Conservation (phyloP, 2,329 filamentous ascomycete species). For the Colletotrichum spaethianum region DNA sequence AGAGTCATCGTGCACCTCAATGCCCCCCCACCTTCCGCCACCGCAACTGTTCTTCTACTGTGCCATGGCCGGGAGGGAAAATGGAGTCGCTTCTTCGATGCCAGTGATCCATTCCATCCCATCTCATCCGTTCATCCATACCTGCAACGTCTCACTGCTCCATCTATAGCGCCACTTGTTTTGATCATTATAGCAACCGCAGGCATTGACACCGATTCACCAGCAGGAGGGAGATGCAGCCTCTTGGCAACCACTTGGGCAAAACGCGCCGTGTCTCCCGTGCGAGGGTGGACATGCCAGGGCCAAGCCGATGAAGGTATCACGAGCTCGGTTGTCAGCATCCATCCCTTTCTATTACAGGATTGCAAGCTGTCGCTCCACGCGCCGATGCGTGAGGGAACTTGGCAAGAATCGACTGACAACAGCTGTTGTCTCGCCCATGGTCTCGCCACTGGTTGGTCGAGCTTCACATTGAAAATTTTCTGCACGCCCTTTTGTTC, state of each 20-base stretch:
- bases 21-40: constrained; percentile 25
- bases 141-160: constrained; percentile 4
- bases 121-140: constrained; percentile 9
- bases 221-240: neutral
- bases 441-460: constrained; percentile 31
- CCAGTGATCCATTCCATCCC: constrained; percentile 7
- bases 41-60: constrained; percentile 8
- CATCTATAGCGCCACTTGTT: constrained; percentile 6
- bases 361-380: constrained; percentile 5
- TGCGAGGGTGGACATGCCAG: constrained; percentile 8
- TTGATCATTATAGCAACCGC: neutral
- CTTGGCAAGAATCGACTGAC: constrained; percentile 32
- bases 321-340: constrained; percentile 27
- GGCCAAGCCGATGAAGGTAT: constrained; percentile 34
- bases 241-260: constrained; percentile 11
- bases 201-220: neutral
- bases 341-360: constrained; percentile 3
- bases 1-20: constrained; percentile 15
- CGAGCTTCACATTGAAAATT: constrained; percentile 11
- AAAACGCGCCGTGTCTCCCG: constrained; percentile 20
- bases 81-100: constrained; percentile 6
- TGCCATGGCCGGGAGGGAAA: neutral
- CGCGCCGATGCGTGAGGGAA: neutral
- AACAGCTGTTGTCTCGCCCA: constrained; percentile 36
- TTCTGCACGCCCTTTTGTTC: constrained; percentile 20